These are phyloP conservation scores for Coemansia sp. DNA, from an alignment of 371 early-diverging fungal genomes.

Conservation along the genomic window DNA sequence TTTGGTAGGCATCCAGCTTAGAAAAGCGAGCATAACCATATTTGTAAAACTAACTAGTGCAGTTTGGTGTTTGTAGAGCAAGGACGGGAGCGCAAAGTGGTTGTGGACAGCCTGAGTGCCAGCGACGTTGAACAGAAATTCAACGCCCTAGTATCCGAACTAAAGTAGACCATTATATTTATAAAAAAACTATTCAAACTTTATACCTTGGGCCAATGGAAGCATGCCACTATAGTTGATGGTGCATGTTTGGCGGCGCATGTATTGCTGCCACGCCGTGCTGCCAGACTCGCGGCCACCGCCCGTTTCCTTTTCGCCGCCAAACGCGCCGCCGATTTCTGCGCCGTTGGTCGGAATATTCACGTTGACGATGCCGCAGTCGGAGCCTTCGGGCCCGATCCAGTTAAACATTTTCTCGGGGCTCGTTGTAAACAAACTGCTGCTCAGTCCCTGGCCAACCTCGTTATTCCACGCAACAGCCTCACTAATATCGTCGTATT, in stretches of 20 bases:
- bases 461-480: conserved; percentile 87
- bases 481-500: conserved; percentile 77
- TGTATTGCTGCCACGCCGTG: conserved; percentile 95
- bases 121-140: conserved; percentile 71
- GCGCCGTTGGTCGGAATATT: conserved; percentile 98
- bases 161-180: conserved; percentile 13
- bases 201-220: conserved; percentile 97
- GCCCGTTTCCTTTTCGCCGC: conserved; percentile 97
- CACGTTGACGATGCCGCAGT: conserved; percentile 96
- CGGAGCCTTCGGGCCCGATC: conserved; percentile 91
- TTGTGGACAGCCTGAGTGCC: conserved; percentile 71
- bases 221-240: conserved; percentile 89
- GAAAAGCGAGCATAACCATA: background rate
- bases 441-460: conserved; percentile 89
- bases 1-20: conserved; percentile 64
- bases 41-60: background rate
- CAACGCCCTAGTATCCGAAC: conserved; percentile 54
- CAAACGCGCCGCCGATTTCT: conserved; percentile 97
- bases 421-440: conserved; percentile 82
- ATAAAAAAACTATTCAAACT: conserved; percentile 70
- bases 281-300: conserved; percentile 94
- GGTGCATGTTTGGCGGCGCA: conserved; percentile 66
- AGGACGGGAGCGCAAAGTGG: conserved; percentile 79
- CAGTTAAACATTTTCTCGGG: conserved; percentile 87
- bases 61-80: conserved; percentile 57